Conservation (phyloP, 257 asterid species). For the Coffea eugenioides region DNA sequence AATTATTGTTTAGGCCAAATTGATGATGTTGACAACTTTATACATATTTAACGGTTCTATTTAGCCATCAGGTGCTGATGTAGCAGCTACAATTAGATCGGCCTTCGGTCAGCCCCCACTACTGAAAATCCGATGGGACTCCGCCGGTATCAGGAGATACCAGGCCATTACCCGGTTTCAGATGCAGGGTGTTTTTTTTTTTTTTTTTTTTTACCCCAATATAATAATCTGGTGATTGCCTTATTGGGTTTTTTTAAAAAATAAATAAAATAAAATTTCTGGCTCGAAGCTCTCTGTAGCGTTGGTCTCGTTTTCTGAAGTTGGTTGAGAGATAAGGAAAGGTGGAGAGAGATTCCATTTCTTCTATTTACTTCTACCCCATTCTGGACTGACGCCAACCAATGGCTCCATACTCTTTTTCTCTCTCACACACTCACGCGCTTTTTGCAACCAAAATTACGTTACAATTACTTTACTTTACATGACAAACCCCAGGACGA, state of each 20-base stretch:
- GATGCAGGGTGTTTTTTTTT: background rate
- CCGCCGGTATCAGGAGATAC: too few species aligned
- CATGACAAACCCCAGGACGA: conserved; percentile 29
- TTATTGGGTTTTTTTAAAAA: background rate
- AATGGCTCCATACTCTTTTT: background rate
- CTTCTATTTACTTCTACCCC: background rate
- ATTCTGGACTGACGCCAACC: conserved; percentile 1
- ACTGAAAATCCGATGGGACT: background rate
- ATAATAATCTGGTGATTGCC: background rate
- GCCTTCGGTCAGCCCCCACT: background rate
- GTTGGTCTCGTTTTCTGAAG: background rate
- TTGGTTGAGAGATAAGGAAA: conserved; percentile 54
- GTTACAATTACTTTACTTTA: background rate
- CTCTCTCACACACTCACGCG: conserved; percentile 15
- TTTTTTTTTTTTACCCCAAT: too few species aligned
- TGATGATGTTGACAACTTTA: too few species aligned
- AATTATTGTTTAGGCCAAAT: background rate
- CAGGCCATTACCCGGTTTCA: too few species aligned
- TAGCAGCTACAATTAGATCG: too few species aligned
- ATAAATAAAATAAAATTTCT: too few species aligned
- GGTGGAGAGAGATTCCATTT: conserved; percentile 39
- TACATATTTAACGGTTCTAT: too few species aligned
- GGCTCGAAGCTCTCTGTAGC: background rate
- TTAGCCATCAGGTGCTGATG: too few species aligned
- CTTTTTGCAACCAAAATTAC: background rate